These are phyloP conservation scores for Grifola frondosa DNA, from an alignment of 1,284 basidiomycete genomes.

Conservation along the genomic window DNA sequence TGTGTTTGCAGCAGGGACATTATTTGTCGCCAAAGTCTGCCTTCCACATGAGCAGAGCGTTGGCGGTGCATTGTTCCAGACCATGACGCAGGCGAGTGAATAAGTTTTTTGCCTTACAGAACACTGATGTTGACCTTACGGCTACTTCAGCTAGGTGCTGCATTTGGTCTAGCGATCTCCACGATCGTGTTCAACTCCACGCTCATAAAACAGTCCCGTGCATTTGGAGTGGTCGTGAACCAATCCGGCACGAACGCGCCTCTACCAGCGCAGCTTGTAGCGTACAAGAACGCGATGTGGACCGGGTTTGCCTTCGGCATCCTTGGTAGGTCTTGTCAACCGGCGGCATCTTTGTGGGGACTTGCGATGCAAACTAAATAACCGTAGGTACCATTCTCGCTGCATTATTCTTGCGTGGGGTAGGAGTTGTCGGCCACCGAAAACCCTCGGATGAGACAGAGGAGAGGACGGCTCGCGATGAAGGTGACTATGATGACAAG, in stretches of 20 bases:
- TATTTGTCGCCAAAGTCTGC: conserved; percentile 69
- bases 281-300: conserved; percentile 65
- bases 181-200: conserved; percentile 68
- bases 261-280: conserved; percentile 38
- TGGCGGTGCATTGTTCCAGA: conserved; percentile 73
- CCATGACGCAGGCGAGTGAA: conserved; percentile 62
- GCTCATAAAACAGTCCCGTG: conserved; percentile 31
- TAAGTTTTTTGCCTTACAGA: background rate
- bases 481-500: no score
- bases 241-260: conserved; percentile 35
- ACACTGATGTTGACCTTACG: background rate
- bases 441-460: conserved; percentile 3
- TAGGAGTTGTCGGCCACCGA: conserved; percentile 56
- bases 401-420: conserved; percentile 50
- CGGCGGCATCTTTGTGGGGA: background rate
- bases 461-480: no score
- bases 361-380: no score
- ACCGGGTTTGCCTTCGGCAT: conserved; percentile 56
- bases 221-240: conserved; percentile 31
- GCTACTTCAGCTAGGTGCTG: conserved; percentile 69
- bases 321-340: conserved; percentile 38
- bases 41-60: conserved; percentile 72
- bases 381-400: conserved; percentile 48
- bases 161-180: conserved; percentile 71
- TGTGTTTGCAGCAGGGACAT: conserved; percentile 66